Percentiles rank a stretch among this genome's conserved stretches.
These are phyloP conservation scores for Psidium guajava DNA, from an alignment of 345 rosid genomes.

Conservation along the genomic window DNA sequence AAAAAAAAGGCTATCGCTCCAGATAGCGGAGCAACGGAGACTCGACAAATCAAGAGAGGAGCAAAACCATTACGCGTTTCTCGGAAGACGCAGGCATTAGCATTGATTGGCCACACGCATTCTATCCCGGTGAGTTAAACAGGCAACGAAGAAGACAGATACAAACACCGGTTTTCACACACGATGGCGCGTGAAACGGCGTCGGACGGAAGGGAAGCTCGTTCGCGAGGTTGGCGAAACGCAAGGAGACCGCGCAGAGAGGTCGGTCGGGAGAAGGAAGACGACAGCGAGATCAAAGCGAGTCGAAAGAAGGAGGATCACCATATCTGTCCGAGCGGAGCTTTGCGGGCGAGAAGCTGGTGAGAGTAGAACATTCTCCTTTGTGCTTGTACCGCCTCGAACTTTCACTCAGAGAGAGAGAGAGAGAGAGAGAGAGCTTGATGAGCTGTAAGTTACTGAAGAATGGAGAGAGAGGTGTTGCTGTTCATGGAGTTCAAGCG, in stretches of 20 bases:
- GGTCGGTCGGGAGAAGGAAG: not conserved
- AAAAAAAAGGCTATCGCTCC: not conserved
- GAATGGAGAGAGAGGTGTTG: not conserved
- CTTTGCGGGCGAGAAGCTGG: slow-evolving; percentile 94
- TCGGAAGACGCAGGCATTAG: not conserved
- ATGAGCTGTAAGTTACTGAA: not conserved
- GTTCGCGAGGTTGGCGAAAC: not conserved
- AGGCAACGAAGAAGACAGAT: not conserved
- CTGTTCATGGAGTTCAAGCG: not conserved
- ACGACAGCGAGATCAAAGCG: not conserved
- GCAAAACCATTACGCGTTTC: not conserved
- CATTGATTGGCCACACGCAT: not conserved
- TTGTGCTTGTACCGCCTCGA: not conserved
- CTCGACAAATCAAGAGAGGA: not conserved
- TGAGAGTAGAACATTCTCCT: slow-evolving; percentile 79
- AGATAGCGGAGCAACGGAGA: not conserved
- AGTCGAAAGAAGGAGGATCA: slow-evolving; percentile 4
- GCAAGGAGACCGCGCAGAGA: not conserved
- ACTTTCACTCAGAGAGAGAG: not conserved
- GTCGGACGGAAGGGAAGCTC: not conserved
- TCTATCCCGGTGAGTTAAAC: not conserved
- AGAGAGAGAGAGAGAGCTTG: not conserved
- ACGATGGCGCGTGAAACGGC: not conserved
- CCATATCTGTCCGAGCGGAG: slow-evolving; percentile 96
- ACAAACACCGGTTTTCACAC: not conserved